Evolutionary conservation across 2,329 filamentous ascomycete genomes (phyloP), one percentile per base, ranked within the genome.

Genomic region (Aspergillus jensenii): DNA sequence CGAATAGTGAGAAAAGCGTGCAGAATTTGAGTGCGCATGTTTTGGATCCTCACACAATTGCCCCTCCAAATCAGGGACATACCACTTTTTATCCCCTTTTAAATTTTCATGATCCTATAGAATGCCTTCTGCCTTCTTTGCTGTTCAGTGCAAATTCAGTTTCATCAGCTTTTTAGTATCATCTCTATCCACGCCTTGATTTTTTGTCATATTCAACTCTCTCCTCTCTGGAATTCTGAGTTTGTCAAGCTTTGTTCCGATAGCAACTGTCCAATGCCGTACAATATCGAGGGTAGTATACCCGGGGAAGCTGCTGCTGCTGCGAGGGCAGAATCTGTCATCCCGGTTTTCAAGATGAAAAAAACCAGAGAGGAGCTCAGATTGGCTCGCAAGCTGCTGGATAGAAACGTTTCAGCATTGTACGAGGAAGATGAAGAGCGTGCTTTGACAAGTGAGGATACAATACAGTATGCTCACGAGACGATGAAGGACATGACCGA

Each of bases 261-360:
- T n/a, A 19, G 21, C 23, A 11, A 8, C 7, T 21, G 23, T 17
- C 15, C 19, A 35, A 63, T 63, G 61, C 46, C 51, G 37, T 55
- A 55, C 40, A 52, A 55, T 23, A 31, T 60, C 19, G 12, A 52
- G 21, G 41, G 45, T 12, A 23, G 21, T n/a, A 27, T 31, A 21
- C 43, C 33, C 19, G 17, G 40, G 21, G 44, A 53, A 21, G 48
- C 39, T 14, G 43, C 39, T n/a, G 43, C 33, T 37, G 40, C 39
- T n/a, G 43, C 49, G 4, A 27, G 51, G 12, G 15, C 41, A 17
- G 49, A 52, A 17, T 19, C 59, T 15, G 12, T 48, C 15, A n/a
- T 56, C 23, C n/a, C 59, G 43, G 45, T 62, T 44, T 66, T 67
- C 60, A 65, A 62, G 49, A 47, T 67, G 31, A 62, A 54, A 46